Conservation (phyloP, 2,329 filamentous ascomycete species). For the Trichoderma aggressivum region DNA sequence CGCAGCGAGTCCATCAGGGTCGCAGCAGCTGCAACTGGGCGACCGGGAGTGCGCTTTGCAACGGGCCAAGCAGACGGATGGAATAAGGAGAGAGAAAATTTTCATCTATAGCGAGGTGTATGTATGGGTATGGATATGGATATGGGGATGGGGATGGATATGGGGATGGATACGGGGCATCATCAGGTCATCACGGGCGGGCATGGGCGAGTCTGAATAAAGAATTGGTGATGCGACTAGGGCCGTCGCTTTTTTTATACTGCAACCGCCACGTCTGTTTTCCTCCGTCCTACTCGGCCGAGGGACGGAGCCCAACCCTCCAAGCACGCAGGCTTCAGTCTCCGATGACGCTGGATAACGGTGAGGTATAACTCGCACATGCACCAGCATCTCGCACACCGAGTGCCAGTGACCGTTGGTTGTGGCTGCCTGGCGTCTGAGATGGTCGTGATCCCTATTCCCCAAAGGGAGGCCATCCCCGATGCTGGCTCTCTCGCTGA, state of each 20-base stretch:
- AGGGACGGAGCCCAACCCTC: background rate
- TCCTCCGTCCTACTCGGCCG: background rate
- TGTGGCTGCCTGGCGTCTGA: background rate
- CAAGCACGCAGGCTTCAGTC: background rate
- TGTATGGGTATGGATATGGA: background rate
- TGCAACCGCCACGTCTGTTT: background rate
- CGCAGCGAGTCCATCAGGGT: constrained; percentile 4
- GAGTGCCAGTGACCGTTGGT: background rate
- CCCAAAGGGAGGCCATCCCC: constrained; percentile 8
- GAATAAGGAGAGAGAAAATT: background rate
- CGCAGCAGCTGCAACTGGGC: background rate
- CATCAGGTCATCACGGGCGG: background rate
- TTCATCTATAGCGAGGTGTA: background rate
- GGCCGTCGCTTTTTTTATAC: background rate
- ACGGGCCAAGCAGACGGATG: background rate
- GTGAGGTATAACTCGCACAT: background rate
- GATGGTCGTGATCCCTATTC: background rate
- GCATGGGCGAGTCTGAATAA: background rate
- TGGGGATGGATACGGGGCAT: background rate
- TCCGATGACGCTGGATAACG: background rate
- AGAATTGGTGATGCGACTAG: background rate
- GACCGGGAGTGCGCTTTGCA: constrained; percentile 14
- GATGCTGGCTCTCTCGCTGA: background rate
- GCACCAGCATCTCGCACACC: background rate
- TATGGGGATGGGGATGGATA: too few relatives aligned